Conservation (phyloP, 306 rosid genomes). For the Citrullus amarus region DNA sequence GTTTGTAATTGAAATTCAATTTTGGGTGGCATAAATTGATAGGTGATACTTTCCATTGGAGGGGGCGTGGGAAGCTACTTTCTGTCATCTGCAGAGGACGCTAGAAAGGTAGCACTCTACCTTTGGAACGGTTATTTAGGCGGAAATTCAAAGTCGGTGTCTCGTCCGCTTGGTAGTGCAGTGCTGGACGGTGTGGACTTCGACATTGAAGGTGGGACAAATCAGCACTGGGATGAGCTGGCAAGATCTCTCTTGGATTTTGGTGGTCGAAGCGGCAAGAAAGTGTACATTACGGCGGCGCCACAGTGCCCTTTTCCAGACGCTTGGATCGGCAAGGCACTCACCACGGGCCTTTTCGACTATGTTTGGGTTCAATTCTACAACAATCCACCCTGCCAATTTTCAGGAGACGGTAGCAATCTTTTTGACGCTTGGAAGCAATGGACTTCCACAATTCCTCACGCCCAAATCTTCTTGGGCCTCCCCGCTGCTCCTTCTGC, state of each 20-base stretch:
- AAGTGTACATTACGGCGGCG: constrained; percentile 40
- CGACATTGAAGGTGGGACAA: constrained; percentile 51
- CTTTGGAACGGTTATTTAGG: constrained; percentile 57
- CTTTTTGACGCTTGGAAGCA: constrained; percentile 39
- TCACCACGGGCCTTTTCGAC: constrained; percentile 47
- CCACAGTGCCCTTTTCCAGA: constrained; percentile 59
- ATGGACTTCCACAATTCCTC: constrained; percentile 37
- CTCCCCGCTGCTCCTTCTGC: constrained; percentile 42
- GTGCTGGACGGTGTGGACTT: constrained; percentile 54
- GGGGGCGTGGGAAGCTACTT: constrained; percentile 43
- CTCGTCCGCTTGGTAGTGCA: constrained; percentile 41
- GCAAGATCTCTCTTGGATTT: constrained; percentile 32
- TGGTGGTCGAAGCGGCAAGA: constrained; percentile 20
- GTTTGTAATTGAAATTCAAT: no score
- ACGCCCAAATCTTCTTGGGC: constrained; percentile 33
- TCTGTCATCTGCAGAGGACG: constrained; percentile 33
- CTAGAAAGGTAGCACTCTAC: constrained; percentile 31
- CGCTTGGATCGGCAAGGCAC: constrained; percentile 39
- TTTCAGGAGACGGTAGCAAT: constrained; percentile 16
- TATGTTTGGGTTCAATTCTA: constrained; percentile 56
- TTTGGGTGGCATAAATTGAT: background rate
- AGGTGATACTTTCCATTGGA: constrained; percentile 39
- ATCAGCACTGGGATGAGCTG: constrained; percentile 36
- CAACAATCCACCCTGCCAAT: constrained; percentile 41
- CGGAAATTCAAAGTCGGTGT: constrained; percentile 22